Evolutionary conservation across 371 early-diverging fungal species (phyloP).

Genomic region (Syncephalastrum racemosum): DNA sequence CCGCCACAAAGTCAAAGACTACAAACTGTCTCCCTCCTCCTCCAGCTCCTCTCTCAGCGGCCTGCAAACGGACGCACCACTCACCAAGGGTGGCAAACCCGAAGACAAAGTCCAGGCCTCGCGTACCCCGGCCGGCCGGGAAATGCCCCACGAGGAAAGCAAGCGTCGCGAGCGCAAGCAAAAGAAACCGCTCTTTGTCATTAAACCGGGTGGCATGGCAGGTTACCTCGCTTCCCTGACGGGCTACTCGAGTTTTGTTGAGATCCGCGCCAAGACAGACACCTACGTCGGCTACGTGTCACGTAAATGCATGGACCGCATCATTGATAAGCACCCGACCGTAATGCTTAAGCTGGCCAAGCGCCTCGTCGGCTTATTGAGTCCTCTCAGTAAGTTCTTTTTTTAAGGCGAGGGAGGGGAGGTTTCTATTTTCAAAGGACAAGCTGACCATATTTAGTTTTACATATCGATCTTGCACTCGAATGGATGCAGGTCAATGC

Average conservation of each 20-base stretch:
- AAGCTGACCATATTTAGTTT: constrained; percentile 30
- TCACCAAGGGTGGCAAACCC: constrained; percentile 8
- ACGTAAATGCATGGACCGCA: constrained; percentile 76
- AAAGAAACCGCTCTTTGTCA: constrained; percentile 62
- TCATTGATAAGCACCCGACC: constrained; percentile 82
- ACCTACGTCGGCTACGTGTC: constrained; percentile 86
- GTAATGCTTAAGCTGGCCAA: constrained; percentile 86
- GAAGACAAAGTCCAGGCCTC: constrained; percentile 30
- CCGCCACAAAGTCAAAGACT: too few relatives aligned
- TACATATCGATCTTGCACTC: constrained; percentile 92
- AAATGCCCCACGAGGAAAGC: constrained; percentile 8
- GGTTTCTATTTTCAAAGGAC: not conserved
- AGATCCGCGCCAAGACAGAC: constrained; percentile 79
- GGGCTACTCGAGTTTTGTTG: constrained; percentile 87
- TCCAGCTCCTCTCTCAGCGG: too few relatives aligned
- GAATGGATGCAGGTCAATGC: constrained; percentile 96
- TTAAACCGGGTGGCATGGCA: constrained; percentile 86
- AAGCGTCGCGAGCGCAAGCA: constrained; percentile 19
- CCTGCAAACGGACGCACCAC: too few relatives aligned
- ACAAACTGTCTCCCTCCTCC: too few relatives aligned
- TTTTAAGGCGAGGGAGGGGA: not conserved
- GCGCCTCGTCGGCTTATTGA: constrained; percentile 77
- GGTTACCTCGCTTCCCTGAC: constrained; percentile 92
- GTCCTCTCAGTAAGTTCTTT: constrained; percentile 69
- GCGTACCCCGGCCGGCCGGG: constrained; percentile 39